Evolutionary conservation across 1,139 yeast species (phyloP).

Genomic region (Kurtzmaniella natalensis): DNA sequence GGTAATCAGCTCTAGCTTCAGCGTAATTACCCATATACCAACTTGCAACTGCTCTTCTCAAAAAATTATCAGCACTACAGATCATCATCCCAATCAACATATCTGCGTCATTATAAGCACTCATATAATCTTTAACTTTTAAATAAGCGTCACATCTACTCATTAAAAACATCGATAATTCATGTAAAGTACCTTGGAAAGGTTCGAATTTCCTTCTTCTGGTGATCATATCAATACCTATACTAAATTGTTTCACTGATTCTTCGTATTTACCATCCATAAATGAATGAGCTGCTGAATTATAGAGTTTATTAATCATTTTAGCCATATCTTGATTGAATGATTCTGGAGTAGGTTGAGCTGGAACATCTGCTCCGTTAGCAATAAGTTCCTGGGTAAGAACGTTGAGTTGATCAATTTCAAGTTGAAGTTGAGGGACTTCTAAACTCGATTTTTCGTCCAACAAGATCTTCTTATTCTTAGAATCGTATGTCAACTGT

Average conservation of each 20-base stretch:
- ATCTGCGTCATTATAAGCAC: conserved; percentile 81
- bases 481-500: conserved; percentile 25
- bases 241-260: conserved; percentile 65
- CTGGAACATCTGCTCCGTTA: conserved; percentile 64
- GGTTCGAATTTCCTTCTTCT: conserved; percentile 86
- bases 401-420: conserved; percentile 60
- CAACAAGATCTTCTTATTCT: conserved; percentile 22
- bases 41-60: conserved; percentile 76
- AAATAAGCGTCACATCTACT: conserved; percentile 83
- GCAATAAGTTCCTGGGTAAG: conserved; percentile 57
- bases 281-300: conserved; percentile 63
- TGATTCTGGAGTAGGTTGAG: conserved; percentile 50
- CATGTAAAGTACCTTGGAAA: conserved; percentile 75
- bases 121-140: conserved; percentile 57
- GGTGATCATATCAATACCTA: conserved; percentile 79
- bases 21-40: conserved; percentile 64
- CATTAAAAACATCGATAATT: conserved; percentile 65
- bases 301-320: conserved; percentile 71
- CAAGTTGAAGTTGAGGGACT: conserved; percentile 35
- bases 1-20: conserved; percentile 71
- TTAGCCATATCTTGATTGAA: conserved; percentile 57
- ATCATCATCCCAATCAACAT: conserved; percentile 61
- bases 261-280: conserved; percentile 61
- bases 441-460: conserved; percentile 18
- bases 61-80: conserved; percentile 72